Percentiles rank a stretch among this genome's conserved stretches.
Evolutionary conservation across 2,329 filamentous ascomycete species (phyloP).

Genomic region (Basipetospora chlamydospora): DNA sequence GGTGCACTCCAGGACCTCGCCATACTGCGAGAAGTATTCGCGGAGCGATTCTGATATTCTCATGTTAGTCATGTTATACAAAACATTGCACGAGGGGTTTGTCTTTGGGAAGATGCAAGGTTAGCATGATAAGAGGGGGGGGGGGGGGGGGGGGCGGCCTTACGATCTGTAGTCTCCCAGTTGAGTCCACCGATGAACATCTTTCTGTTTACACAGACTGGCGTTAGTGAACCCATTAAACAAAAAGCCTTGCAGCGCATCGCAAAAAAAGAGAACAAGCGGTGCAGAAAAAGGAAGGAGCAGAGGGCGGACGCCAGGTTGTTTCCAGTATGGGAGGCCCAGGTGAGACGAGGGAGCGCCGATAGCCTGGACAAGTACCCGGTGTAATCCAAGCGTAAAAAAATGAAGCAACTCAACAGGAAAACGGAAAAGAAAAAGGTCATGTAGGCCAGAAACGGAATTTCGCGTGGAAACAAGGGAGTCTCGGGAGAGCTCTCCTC

Average conservation of each 20-base stretch:
- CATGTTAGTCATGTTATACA: constrained; percentile 6
- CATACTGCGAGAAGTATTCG: constrained; percentile 95
- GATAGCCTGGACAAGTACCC: no score
- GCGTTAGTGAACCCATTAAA: constrained; percentile 1
- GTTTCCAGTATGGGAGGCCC: no score
- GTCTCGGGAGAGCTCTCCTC: background rate
- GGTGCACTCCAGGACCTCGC: constrained; percentile 92
- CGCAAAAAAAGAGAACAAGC: background rate
- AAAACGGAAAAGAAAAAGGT: no score
- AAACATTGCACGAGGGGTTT: background rate
- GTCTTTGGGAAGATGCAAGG: background rate
- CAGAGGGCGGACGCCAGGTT: no score
- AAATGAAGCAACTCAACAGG: no score
- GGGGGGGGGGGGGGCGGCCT: no score
- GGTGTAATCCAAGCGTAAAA: no score
- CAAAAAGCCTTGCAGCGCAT: no score
- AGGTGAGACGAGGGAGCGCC: no score
- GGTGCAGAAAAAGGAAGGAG: no score
- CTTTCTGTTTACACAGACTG: constrained; percentile 47
- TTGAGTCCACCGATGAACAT: constrained; percentile 99
- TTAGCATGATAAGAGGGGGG: background rate
- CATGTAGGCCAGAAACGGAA: background rate
- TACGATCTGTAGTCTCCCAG: constrained; percentile 98
- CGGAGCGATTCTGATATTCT: constrained; percentile 65
- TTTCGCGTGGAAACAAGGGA: no score